A percentile compares a stretch with the other conserved stretches of the same genome.
Evolutionary conservation across 352 stramenopile species (phyloP).

Genomic region (Phytopythium cucurbitacearum): DNA sequence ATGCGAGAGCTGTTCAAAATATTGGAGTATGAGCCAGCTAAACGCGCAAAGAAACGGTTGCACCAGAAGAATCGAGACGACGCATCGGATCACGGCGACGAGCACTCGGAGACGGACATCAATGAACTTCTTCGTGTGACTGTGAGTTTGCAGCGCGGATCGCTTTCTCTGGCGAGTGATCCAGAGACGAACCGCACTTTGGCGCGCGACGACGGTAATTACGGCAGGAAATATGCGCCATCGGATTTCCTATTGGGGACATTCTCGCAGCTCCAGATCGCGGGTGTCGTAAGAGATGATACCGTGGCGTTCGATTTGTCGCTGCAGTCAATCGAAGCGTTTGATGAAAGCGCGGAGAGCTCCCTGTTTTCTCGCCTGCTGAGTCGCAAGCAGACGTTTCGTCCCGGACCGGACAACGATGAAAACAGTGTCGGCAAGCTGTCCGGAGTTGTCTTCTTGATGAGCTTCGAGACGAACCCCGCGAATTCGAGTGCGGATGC

Average conservation of each 20-base stretch:
- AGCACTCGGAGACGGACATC: slow-evolving; percentile 25
- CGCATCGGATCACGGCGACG: slow-evolving; percentile 17
- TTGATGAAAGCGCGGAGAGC: slow-evolving; percentile 84
- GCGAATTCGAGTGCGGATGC: slow-evolving; percentile 59
- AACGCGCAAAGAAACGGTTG: slow-evolving; percentile 47
- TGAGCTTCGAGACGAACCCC: slow-evolving; percentile 83
- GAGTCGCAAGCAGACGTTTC: slow-evolving; percentile 57
- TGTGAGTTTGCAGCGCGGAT: slow-evolving; percentile 65
- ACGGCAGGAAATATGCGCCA: slow-evolving; percentile 59
- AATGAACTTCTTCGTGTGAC: slow-evolving; percentile 72
- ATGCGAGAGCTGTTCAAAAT: slow-evolving; percentile 86
- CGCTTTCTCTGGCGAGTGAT: slow-evolving; percentile 72
- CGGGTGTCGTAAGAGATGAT: slow-evolving; percentile 57
- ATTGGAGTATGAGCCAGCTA: slow-evolving; percentile 75
- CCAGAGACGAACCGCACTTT: slow-evolving; percentile 63
- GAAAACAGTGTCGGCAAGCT: slow-evolving; percentile 60
- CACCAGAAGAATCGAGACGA: slow-evolving; percentile 33
- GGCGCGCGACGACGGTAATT: slow-evolving; percentile 56
- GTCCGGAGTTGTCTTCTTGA: slow-evolving; percentile 68
- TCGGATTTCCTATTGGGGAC: slow-evolving; percentile 75
- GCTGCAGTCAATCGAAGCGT: slow-evolving; percentile 83
- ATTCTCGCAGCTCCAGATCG: slow-evolving; percentile 76
- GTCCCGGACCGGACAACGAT: slow-evolving; percentile 37
- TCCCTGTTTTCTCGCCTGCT: slow-evolving; percentile 77
- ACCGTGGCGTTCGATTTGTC: slow-evolving; percentile 79